These are phyloP conservation scores for Striga hermonthica DNA, from an alignment of 305 asterid genomes.

Conservation along the genomic window DNA sequence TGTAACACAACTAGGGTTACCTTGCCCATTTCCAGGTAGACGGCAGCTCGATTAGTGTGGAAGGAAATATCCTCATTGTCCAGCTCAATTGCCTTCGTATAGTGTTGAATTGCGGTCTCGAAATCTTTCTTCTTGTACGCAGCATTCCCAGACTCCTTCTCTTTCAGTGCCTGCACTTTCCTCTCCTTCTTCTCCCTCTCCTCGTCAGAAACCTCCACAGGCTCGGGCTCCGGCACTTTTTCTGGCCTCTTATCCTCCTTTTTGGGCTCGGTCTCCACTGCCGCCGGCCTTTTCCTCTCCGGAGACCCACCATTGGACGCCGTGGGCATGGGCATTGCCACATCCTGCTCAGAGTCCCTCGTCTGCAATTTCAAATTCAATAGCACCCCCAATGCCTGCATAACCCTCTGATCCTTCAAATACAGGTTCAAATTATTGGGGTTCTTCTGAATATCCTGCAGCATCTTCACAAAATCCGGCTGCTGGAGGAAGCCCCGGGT, in stretches of 20 bases:
- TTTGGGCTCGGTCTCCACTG: conserved; percentile 37
- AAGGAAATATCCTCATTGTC: conserved; percentile 76
- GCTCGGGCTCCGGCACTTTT: conserved; percentile 42
- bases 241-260: conserved; percentile 53
- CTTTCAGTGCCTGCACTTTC: conserved; percentile 59
- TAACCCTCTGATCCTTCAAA: conserved; percentile 74
- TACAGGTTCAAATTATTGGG: conserved; percentile 61
- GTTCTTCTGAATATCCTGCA: conserved; percentile 81
- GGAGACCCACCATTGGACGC: conserved; percentile 38
- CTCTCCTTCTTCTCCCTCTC: conserved; percentile 49
- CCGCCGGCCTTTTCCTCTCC: conserved; percentile 55
- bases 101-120: conserved; percentile 71
- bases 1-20: conserved; percentile 33
- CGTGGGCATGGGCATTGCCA: conserved; percentile 41
- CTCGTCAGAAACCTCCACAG: conserved; percentile 49
- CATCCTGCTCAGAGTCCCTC: conserved; percentile 49
- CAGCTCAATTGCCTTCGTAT: conserved; percentile 64
- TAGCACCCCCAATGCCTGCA: conserved; percentile 77
- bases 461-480: conserved; percentile 65
- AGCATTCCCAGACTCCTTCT: conserved; percentile 84
- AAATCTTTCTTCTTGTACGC: conserved; percentile 90
- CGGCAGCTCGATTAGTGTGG: conserved; percentile 87
- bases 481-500: conserved; percentile 60
- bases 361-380: conserved; percentile 61
- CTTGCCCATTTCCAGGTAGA: conserved; percentile 85